Evolutionary conservation across 179 eudicot species (phyloP), one percentile per base, ranked within the genome.

Genomic region (Sideroxylon spinosum): DNA sequence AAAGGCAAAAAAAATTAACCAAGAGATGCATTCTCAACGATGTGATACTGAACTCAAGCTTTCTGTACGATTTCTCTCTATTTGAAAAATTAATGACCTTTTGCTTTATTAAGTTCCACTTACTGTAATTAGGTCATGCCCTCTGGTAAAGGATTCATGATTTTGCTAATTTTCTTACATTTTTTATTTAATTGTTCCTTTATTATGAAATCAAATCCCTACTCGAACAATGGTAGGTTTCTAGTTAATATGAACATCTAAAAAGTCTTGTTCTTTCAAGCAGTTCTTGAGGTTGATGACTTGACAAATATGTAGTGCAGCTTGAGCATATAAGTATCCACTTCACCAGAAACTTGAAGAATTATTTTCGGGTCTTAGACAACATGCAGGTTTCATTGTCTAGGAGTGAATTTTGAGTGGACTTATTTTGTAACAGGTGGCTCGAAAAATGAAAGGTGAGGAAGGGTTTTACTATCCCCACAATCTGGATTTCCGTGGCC

Each of bases 401-500:
- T 65, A 50, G 69, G 68, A 53, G 55, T 73, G 55, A 52, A 68
- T 83, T 80, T 62, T 80, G 65, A 63, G 44, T 53, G 49, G 46
- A n/a, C 69, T 23, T 76, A 68, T 76, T 82, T 73, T 76, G 82
- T 74, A 80, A 61, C 86, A 94, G 98, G 95, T 94, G 70, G 98
- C 98, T 78, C 87, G 90, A 71, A 89, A 89, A 86, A 87, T 94
- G 97, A 92, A 79, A 84, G 92, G 87, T 52, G 98, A 94, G 80
- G 98, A 88, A 79, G 98, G 97, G 44, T 94, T 92, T 78, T 94
- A 90, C 85, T 94, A 92, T 86, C 95, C 98, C 76, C 97, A 94
- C 82, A 94, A 89, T 84, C 86, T 94, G 25, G 98, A 94, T 79
- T 94, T 94, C 75, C 88, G 97, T 52, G 98, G 98, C 64, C 93